These are phyloP conservation scores for Yamadazyma aaseri DNA, from an alignment of 1,139 yeast genomes.

Conservation along the genomic window DNA sequence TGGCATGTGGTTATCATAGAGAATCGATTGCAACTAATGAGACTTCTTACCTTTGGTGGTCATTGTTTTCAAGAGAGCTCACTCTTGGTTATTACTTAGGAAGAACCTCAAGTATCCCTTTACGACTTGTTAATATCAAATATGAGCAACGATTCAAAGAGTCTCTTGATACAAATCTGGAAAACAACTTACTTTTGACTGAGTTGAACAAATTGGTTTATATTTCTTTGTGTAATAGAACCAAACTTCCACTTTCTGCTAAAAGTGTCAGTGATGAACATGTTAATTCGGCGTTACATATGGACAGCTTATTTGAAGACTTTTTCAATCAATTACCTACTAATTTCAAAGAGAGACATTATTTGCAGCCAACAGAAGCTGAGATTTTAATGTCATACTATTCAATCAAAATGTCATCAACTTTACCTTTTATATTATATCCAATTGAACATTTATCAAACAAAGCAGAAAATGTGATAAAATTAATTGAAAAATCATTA, in stretches of 20 bases:
- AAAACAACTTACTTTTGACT: slow-evolving; percentile 6
- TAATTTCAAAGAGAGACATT: neutral
- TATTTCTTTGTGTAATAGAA: slow-evolving; percentile 5
- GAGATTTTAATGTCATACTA: slow-evolving; percentile 8
- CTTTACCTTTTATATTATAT: slow-evolving; percentile 7
- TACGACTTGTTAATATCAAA: slow-evolving; percentile 10
- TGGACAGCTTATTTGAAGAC: slow-evolving; percentile 4
- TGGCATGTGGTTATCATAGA: slow-evolving; percentile 44
- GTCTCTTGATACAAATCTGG: slow-evolving; percentile 5
- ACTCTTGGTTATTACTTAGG: slow-evolving; percentile 14
- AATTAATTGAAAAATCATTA: slow-evolving; percentile 4
- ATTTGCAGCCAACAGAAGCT: slow-evolving; percentile 5
- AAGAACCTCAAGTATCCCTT: slow-evolving; percentile 13
- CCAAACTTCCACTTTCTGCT: slow-evolving; percentile 6
- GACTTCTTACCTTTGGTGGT: slow-evolving; percentile 17
- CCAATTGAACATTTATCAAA: slow-evolving; percentile 4
- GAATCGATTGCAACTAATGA: slow-evolving; percentile 24
- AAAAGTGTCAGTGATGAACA: slow-evolving; percentile 6
- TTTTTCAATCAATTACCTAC: slow-evolving; percentile 6
- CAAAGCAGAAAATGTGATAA: slow-evolving; percentile 1
- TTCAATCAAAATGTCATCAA: slow-evolving; percentile 3
- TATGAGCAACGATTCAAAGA: slow-evolving; percentile 6
- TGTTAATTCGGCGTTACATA: slow-evolving; percentile 5
- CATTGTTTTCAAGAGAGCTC: slow-evolving; percentile 14
- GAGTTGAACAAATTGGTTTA: slow-evolving; percentile 10